Base-by-base conservation (phyloP, 345 rosid species). In the Clausena lansium region DNA sequence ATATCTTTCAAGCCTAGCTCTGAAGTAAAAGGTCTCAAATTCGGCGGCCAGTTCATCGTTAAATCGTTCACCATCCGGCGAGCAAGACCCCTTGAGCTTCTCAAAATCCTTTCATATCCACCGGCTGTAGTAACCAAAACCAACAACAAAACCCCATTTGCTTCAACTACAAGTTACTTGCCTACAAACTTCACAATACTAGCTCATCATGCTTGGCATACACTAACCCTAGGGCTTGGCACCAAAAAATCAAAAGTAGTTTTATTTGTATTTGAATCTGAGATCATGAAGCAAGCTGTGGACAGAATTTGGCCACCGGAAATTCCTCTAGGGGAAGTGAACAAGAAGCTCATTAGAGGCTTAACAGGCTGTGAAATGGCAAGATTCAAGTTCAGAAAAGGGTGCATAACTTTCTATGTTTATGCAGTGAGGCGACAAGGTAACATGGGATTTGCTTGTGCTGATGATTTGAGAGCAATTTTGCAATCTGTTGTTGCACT, bases 151-250 rank as follows among this genome's bases (percentile, higher is more conserved):
- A 82, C 80, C 13, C 89, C 92, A 6, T 90, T 93, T 77, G 88
- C 95, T 28, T 90, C 99, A 2, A 90, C 97, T 6, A 84, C 97
- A 15, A 97, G 95, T 41, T 96, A 88, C 79, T 68, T 96, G 60
- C 98, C 99, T 1, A 96, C 98, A 10, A 94, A 92, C 83, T 96
- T 96, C 97, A 94, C 97, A 0, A 91, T 93, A 85, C 78, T 96
- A 30, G 97, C 99, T 3, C 98, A 96, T 85, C 98, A 90, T 63
- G 99, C 99, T 7, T 96, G 97, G 99, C 98, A 96, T 59, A 96
- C 99, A 22, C 82, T 96, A 0, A 94, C 98, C 4, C 91, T 96
- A 22, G 99, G 99, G 2, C 86, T 96, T 0, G 98, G 99, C 8
- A 94, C 99, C 11, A 94, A 83, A 78, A 96, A 92, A 69, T 93